A percentile compares a stretch with the other conserved stretches of the same genome.
These are phyloP conservation scores for Mycena vitilis DNA, from an alignment of 768 basidiomycete species.

Conservation along the genomic window DNA sequence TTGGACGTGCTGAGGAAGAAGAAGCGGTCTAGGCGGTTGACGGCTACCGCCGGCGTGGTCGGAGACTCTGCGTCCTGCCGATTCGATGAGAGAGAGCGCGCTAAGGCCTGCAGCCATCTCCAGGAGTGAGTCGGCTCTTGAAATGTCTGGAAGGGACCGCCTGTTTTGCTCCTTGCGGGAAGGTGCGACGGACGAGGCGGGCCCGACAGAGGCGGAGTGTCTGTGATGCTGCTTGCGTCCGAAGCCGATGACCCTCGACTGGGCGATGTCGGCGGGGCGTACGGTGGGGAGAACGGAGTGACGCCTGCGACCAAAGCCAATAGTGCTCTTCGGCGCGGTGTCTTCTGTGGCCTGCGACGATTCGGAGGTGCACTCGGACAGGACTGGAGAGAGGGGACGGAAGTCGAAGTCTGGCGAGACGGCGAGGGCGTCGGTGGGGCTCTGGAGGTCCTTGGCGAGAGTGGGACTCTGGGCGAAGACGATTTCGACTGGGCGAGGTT, in stretches of 20 bases:
- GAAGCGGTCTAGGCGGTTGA: slow-evolving; percentile 26
- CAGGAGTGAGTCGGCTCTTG: slow-evolving; percentile 1
- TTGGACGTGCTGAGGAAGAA: slow-evolving; percentile 27
- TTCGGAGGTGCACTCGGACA: slow-evolving; percentile 25
- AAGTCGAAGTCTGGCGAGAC: slow-evolving; percentile 32
- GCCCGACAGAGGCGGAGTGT: slow-evolving; percentile 20
- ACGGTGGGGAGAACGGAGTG: slow-evolving; percentile 15
- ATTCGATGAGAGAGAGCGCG: not conserved
- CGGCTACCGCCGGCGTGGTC: slow-evolving; percentile 2
- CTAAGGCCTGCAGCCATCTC: not conserved
- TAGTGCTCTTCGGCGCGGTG: not conserved
- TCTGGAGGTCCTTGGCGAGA: slow-evolving; percentile 4
- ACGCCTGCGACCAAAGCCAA: slow-evolving; percentile 25
- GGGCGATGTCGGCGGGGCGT: slow-evolving; percentile 9
- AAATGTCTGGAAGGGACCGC: slow-evolving; percentile 23
- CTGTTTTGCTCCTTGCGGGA: slow-evolving; percentile 22
- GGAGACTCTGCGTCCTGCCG: slow-evolving; percentile 6
- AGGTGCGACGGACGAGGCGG: not conserved
- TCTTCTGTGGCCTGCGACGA: slow-evolving; percentile 23
- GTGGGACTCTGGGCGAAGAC: slow-evolving; percentile 5
- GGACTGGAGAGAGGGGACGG: slow-evolving; percentile 24
- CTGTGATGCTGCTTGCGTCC: slow-evolving; percentile 28
- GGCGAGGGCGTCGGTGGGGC: slow-evolving; percentile 5
- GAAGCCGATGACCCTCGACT: slow-evolving; percentile 32
- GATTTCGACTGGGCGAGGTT: slow-evolving; percentile 17